Base-by-base conservation (phyloP, 2,329 filamentous ascomycete genomes). In the Penicillium concentricum region DNA sequence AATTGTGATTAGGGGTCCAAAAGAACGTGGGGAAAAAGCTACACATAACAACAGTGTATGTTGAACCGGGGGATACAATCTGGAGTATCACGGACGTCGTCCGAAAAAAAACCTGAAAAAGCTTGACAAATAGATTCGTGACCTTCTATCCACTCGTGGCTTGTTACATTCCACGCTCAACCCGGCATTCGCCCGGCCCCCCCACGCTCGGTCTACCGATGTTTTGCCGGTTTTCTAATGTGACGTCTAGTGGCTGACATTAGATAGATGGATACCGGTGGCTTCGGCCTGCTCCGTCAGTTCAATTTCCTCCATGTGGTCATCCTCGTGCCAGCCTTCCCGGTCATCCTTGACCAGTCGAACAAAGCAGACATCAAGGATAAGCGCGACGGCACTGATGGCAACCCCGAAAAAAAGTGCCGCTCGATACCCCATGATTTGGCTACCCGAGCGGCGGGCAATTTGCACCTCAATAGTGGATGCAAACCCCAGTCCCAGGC, bases 401-500 rank as follows among this genome's bases (percentile, higher is more conserved):
- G 62, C 70, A 32, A 69, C 63, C 2, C 69, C 71, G 41, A 74
- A 71, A 7, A 59, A 73, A 37, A 72, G 49, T 6, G 72, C 73
- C 7, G 65, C 61, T 8, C 71, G 61, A 56, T 74, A 74, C 0
- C 73, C 71, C 20, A 51, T 41, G 18, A 73, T 60, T 2, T 56
- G 46, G 16, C 54, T 57, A 8, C 56, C 58, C 4, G 51, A 62
- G 8, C 45, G 49, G 20, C 56, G 51, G 34, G 62, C 60, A 43
- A 70, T 60, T 38, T 69, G 58, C 2, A 63, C 61, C 51, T 76
- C 73, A 15, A 75, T 70, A 0, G 75, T 78, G 1, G 75, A 76
- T 4, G 78, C 77, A 54, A 81, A 76, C 0, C 77, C 78, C 4
- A 81, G 49, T 0, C 78, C 78, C 4, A 76, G 65, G 55, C 74